Evolutionary conservation across 2,329 filamentous ascomycete species (phyloP), one percentile per base, ranked within the genome.

Genomic region (Diplocarpon mali): DNA sequence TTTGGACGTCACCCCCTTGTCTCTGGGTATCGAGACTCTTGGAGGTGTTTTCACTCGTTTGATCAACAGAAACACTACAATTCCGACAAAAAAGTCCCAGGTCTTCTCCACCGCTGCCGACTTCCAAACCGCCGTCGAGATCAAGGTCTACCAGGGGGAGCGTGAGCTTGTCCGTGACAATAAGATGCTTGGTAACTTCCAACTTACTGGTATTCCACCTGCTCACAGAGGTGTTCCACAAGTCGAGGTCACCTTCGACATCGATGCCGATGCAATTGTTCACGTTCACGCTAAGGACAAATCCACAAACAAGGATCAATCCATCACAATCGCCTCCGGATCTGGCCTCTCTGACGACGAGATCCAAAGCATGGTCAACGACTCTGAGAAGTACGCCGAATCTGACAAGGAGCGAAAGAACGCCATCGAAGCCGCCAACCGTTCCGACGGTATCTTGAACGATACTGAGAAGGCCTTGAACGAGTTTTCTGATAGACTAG

Each of bases 121-220:
- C 67, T 95, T 93, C 85, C 90, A 96, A 76, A 94, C 86, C 53
- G 90, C 89, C 58, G 90, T 96, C 63, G 89, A 95, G 76, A 96
- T 96, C 76, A 95, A 96, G 85, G 90, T 96, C 54, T 96, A 81
- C 84, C 89, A 96, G 81, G 90, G 90, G 76, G 90, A 96, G 79
- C 90, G 90, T 85, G 89, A 95, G 75, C 87, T 95, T 53, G 89
- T 95, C 67, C 83, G 82, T 65, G 90, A 96, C 73, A 96, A 96
- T 84, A 96, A 96, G 78, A 73, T 96, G 49, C 80, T 96, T 48
- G 90, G 90, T 52, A 96, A 96, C 84, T 96, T 96, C 85, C 89
- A 96, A 78, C 84, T 96, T 58, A 88, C 95, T 60, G 90, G 90
- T 55, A 95, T 96, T 51, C 90, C 90, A 47, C 90, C 90, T 59